Conservation (phyloP, 352 stramenopile genomes). For the Aphanomyces euteiches region DNA sequence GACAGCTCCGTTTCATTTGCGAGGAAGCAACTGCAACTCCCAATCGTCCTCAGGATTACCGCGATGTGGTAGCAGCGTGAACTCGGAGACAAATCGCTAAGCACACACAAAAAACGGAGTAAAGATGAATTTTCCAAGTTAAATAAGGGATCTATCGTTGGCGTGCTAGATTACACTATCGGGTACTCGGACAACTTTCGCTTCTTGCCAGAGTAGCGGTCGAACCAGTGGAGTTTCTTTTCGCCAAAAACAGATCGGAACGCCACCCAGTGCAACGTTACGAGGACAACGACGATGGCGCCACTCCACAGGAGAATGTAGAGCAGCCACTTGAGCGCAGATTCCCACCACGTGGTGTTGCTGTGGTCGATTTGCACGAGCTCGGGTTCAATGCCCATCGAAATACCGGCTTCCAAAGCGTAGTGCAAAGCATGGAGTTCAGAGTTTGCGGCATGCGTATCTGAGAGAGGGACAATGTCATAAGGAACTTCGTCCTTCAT, state of each 20-base stretch:
- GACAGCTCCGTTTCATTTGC: too few species aligned
- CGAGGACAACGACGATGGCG: not conserved
- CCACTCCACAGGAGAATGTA: slow-evolving; percentile 8
- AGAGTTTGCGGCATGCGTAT: slow-evolving; percentile 9
- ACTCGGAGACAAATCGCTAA: too few species aligned
- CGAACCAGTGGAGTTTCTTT: slow-evolving; percentile 30
- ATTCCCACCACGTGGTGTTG: slow-evolving; percentile 12
- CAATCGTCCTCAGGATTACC: too few species aligned
- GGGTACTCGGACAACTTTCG: slow-evolving; percentile 25
- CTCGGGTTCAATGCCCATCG: slow-evolving; percentile 19
- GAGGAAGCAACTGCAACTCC: too few species aligned
- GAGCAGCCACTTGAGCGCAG: slow-evolving; percentile 15
- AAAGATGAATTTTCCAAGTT: too few species aligned
- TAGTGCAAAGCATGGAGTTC: slow-evolving; percentile 22
- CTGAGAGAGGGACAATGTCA: not conserved
- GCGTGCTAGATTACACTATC: slow-evolving; percentile 7
- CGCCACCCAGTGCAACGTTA: slow-evolving; percentile 14
- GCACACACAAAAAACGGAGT: too few species aligned
- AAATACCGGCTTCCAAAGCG: slow-evolving; percentile 22
- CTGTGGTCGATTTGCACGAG: not conserved
- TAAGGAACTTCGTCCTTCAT: slow-evolving; percentile 18
- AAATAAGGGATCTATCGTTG: not conserved
- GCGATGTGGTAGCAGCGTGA: too few species aligned
- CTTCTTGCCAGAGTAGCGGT: slow-evolving; percentile 30
- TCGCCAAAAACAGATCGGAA: slow-evolving; percentile 29